Evolutionary conservation across 129 eudicot genomes (phyloP).

Genomic region (Centaurea solstitialis): DNA sequence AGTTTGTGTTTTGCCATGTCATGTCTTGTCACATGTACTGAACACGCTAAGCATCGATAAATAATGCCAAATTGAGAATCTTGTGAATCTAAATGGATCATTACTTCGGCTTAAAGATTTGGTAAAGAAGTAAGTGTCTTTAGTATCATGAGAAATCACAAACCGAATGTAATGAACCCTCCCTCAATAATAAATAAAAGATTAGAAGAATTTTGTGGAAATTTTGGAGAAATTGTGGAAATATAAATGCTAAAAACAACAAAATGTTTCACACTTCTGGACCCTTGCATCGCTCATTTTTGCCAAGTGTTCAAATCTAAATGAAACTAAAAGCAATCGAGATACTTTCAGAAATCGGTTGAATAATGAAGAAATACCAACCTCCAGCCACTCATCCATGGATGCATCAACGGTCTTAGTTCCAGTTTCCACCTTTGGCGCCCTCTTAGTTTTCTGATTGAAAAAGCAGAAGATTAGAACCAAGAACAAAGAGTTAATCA

Average conservation of each 20-base stretch:
- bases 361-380: constrained; percentile 10
- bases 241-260: background rate
- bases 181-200: too few species aligned
- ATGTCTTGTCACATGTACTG: too few species aligned
- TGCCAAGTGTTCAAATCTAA: background rate
- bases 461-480: constrained; percentile 15
- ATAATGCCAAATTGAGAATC: too few species aligned
- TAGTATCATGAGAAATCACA: too few species aligned
- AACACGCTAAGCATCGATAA: too few species aligned
- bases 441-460: constrained; percentile 87
- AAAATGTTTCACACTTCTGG: background rate
- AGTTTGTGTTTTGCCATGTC: too few species aligned
- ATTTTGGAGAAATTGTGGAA: background rate
- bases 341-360: background rate
- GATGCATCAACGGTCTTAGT: constrained; percentile 82
- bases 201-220: background rate
- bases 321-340: background rate
- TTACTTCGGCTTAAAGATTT: too few species aligned
- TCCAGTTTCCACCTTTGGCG: constrained; percentile 95
- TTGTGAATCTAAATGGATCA: too few species aligned
- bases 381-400: constrained; percentile 97
- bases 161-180: too few species aligned
- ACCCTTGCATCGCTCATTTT: background rate
- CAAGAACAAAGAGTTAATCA: constrained; percentile 1
- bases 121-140: too few species aligned